A percentile compares a stretch with the other conserved stretches of the same genome.
Evolutionary conservation across 2,329 filamentous ascomycete genomes (phyloP).

Genomic region (Chaetoscypha palmicola): DNA sequence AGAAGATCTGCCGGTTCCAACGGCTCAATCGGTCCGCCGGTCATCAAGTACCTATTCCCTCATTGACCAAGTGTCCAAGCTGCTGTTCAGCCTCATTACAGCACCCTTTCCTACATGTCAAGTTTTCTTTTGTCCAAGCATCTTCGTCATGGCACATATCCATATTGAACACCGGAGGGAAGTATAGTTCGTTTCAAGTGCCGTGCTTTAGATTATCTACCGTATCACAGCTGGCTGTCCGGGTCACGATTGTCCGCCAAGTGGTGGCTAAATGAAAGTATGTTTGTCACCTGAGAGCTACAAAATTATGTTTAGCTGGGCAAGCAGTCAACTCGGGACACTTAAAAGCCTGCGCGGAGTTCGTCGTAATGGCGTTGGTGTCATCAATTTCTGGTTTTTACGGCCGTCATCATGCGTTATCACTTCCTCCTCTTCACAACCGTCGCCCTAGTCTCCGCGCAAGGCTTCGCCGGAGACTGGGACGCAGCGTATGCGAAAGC

Average conservation of each 20-base stretch:
- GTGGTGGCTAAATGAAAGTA: not conserved
- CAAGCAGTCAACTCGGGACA: too few species aligned
- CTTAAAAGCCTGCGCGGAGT: too few species aligned
- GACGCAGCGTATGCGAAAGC: slow-evolving; percentile 62
- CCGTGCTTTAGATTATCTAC: too few species aligned
- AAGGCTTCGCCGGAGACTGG: slow-evolving; percentile 40
- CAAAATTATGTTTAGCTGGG: too few species aligned
- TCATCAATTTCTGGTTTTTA: too few species aligned
- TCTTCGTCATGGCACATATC: too few species aligned
- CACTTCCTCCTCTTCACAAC: not conserved
- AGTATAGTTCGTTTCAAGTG: too few species aligned
- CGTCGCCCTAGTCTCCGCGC: not conserved
- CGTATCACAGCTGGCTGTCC: too few species aligned
- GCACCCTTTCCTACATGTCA: not conserved
- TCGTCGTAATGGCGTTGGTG: too few species aligned
- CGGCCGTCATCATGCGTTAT: not conserved
- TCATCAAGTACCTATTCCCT: not conserved
- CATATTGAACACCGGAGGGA: too few species aligned
- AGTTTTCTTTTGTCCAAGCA: too few species aligned
- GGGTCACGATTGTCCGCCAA: too few species aligned
- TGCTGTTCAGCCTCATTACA: not conserved
- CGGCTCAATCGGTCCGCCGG: not conserved
- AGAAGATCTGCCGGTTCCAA: not conserved
- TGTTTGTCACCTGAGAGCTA: not conserved
- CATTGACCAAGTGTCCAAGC: not conserved